Base-by-base conservation (phyloP, 305 asterid genomes). In the Withania somnifera region DNA sequence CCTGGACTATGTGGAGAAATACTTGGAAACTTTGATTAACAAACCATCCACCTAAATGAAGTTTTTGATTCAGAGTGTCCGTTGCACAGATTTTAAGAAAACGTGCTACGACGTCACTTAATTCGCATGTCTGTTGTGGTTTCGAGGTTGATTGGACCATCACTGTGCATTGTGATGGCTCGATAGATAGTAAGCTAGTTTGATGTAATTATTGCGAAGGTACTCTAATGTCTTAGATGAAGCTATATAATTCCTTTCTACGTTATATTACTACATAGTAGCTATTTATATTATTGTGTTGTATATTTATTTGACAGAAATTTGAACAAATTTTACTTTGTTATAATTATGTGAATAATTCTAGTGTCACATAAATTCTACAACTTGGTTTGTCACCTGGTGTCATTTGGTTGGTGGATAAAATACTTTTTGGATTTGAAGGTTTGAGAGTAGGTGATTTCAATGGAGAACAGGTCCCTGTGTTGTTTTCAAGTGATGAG, bases 1-100 rank as follows among this genome's bases (percentile, higher is more conserved):
- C 84, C 86, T 90, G 20, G 85, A 90, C 76, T 77, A 36, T 9
- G 93, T 89, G 3, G 93, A 93, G 84, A 87, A 60, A 26, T 91
- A 88, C 88, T 79, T 93, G 78, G 83, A 88, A 57, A 81, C 52
- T 78, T 82, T 87, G 86, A 77, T 73, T 47, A 53, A 9, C 45
- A 63, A 63, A 30, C 45, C 13, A 30, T 63, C 71, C 42, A 14
- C 69, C 69, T 61, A 61, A 61, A n/a, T n/a, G n/a, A n/a, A 28
- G 0, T 61, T 6, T 14, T n/a, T 22, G 13, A 63, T 63, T 30
- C 38, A 13, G 38, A 13, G 68, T 13, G 1, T 60, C 0, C 10
- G 17, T 11, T 30, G 17, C 67, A 9, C 13, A 19, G 3, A 60
- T 28, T 60, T 60, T 60, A 53, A 2, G 11, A 53, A 53, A 53